Conservation (phyloP, 306 rosid species). For the Malus asiatica region DNA sequence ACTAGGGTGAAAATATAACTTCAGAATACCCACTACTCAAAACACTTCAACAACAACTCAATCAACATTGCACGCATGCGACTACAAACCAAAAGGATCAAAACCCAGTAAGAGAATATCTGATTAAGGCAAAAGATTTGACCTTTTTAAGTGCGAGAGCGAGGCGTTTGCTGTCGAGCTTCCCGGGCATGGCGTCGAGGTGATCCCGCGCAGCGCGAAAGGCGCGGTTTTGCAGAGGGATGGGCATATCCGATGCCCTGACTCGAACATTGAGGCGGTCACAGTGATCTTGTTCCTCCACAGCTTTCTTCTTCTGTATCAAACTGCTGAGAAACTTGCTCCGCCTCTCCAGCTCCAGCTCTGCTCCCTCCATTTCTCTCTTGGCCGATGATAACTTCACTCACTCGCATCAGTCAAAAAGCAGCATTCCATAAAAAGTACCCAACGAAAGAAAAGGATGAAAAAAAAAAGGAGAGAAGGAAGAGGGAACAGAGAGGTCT, state of each 20-base stretch:
- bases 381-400: background rate
- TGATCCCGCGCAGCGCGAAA: slow-evolving; percentile 65
- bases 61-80: background rate
- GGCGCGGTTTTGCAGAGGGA: slow-evolving; percentile 61
- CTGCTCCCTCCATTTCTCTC: slow-evolving; percentile 58
- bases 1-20: background rate
- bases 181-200: slow-evolving; percentile 70
- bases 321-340: slow-evolving; percentile 67
- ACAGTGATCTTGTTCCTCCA: slow-evolving; percentile 51
- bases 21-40: slow-evolving; percentile 7
- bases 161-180: slow-evolving; percentile 73
- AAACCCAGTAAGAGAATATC: background rate
- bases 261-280: slow-evolving; percentile 45
- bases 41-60: background rate
- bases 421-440: slow-evolving; percentile 25
- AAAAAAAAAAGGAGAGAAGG: background rate
- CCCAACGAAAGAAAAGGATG: slow-evolving; percentile 11
- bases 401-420: slow-evolving; percentile 20
- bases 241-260: slow-evolving; percentile 81
- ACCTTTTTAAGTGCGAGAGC: slow-evolving; percentile 94
- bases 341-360: slow-evolving; percentile 80
- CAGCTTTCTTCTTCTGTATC: slow-evolving; percentile 79
- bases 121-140: too few species aligned
- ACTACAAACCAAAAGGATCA: slow-evolving; percentile 1
- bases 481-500: slow-evolving; percentile 19